phyloP scores from a whole-genome alignment of 2,329 filamentous ascomycete genomes.

The Aureobasidium sp. region DNA sequence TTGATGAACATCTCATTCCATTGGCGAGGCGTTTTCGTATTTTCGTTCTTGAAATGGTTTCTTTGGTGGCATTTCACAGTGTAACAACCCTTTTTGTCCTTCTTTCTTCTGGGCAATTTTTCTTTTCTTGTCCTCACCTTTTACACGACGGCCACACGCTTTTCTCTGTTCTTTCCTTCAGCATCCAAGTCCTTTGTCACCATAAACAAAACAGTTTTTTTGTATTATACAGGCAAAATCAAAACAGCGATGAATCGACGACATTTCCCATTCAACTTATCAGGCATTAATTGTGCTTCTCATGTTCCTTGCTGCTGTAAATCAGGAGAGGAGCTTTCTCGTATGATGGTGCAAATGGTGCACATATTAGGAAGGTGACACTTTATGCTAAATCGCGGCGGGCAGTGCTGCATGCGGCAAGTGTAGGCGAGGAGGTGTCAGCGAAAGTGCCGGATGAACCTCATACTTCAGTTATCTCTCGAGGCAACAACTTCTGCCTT shows the following conservation, averaged over 20 bases:
- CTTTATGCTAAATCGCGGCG: background rate
- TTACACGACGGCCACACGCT: background rate
- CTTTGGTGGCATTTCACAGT: background rate
- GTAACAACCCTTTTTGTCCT: background rate
- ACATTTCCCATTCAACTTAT: too few relatives aligned
- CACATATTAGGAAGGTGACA: background rate
- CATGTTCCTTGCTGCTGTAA: background rate
- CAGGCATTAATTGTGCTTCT: background rate
- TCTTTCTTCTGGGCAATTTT: background rate
- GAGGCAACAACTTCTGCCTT: background rate
- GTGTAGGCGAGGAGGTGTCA: background rate
- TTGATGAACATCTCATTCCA: slow-evolving; percentile 2
- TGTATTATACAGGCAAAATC: slow-evolving; percentile 6
- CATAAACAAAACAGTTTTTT: background rate
- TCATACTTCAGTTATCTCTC: background rate
- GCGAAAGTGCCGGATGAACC: background rate
- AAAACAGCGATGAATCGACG: background rate
- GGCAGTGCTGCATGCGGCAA: background rate
- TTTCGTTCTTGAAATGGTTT: background rate
- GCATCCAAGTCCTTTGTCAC: background rate
- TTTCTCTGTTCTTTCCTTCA: background rate
- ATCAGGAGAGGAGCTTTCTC: background rate
- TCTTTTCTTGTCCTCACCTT: background rate
- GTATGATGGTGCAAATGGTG: background rate
- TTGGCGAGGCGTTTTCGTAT: slow-evolving; percentile 10